These are phyloP conservation scores for Schizophyllum amplum DNA, from an alignment of 1,284 basidiomycete genomes.

Conservation along the genomic window DNA sequence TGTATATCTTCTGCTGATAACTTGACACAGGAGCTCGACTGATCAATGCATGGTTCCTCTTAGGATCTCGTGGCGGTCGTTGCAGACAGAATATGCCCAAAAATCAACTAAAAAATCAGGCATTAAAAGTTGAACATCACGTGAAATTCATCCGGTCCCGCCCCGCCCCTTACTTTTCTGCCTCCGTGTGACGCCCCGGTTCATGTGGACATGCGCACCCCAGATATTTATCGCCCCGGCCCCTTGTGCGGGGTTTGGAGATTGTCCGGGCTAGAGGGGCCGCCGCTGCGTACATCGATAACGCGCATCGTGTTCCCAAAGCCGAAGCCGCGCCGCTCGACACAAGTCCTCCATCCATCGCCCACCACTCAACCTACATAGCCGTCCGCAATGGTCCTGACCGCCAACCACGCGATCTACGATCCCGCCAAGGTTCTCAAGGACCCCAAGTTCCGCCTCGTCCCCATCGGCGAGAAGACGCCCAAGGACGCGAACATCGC, in stretches of 20 bases:
- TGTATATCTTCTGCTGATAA: too few relatives aligned
- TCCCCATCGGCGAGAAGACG: slow-evolving; percentile 38
- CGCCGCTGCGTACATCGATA: slow-evolving; percentile 65
- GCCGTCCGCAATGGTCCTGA: background rate
- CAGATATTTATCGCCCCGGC: background rate
- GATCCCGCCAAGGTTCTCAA: slow-evolving; percentile 44
- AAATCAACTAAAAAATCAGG: too few relatives aligned
- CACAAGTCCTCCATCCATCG: too few relatives aligned
- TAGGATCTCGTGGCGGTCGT: too few relatives aligned
- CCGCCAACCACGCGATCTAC: slow-evolving; percentile 34
- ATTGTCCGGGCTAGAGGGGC: slow-evolving; percentile 71
- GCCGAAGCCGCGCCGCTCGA: background rate
- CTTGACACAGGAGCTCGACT: too few relatives aligned
- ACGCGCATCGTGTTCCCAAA: background rate
- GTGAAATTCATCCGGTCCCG: too few relatives aligned
- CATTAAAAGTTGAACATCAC: too few relatives aligned
- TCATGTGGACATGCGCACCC: background rate
- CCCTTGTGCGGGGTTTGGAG: slow-evolving; percentile 76
- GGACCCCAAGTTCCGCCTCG: slow-evolving; percentile 41
- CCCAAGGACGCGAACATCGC: slow-evolving; percentile 41
- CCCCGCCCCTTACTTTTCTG: too few relatives aligned
- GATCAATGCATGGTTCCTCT: too few relatives aligned
- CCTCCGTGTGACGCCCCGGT: background rate
- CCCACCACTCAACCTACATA: too few relatives aligned
- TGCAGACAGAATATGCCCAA: too few relatives aligned